Evolutionary conservation across 768 basidiomycete species (phyloP), one percentile per base, ranked within the genome.

Genomic region (Suillus luteus): DNA sequence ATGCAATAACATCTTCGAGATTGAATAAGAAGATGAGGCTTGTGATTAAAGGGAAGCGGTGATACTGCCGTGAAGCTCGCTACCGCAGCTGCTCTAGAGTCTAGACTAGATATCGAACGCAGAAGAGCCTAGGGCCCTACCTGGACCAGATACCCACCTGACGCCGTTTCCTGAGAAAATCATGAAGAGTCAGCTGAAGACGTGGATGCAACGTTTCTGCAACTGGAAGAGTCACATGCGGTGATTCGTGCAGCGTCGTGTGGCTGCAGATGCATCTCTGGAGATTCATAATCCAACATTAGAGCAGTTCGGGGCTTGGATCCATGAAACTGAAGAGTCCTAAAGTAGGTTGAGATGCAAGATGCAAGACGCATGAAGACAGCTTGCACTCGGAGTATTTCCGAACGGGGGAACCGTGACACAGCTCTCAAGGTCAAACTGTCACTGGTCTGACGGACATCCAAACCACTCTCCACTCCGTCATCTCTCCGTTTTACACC

Each of bases 401-500:
- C 52, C 52, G 52, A 54, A 54, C 52, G 55, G 55, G 55, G 38
- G 38, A 57, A 40, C 2, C 17, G 38, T 27, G 24, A 37, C 62
- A 59, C 38, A 55, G 52, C 64, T 71, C 43, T 35, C 71, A 46
- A 60, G 35, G 40, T 14, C 19, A 63, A 51, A 38, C 55, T 9
- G 55, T 57, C 55, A 40, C 37, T 38, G 24, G 24, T 62, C 35
- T 61, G 61, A 51, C 60, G 12, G 62, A 27, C 52, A 38, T 58
- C 38, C 46, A 24, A 38, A 57, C 55, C 38, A 27, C 9, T 55
- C 37, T 17, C 35, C 52, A 38, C 35, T 7, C 27, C 31, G 27
- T 43, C 59, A 51, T 62, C 58, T 41, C 24, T 52, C 59, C 38
- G 0, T 55, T 37, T 3, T 5, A 8, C 35, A 55, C n/a, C 35